Evolutionary conservation across 2,329 filamentous ascomycete genomes (phyloP), one percentile per base, ranked within the genome.

Genomic region (Ceratocystis papillata): DNA sequence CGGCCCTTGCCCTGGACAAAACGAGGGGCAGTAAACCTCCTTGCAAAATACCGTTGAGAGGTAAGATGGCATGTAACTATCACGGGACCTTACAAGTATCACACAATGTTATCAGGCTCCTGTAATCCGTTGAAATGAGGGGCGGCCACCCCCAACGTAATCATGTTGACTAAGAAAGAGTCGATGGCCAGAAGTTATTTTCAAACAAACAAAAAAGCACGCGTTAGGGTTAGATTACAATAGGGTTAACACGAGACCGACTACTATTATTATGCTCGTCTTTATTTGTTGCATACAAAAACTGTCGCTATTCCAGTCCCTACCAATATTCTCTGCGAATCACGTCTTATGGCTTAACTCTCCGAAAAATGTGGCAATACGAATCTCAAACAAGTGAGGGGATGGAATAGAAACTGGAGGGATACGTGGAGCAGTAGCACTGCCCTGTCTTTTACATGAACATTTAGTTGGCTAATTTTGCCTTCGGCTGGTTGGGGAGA

Each of bases 381-480:
- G 55, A 59, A 30, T 37, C 55, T 59, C 55, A 59, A 59, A 59
- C 55, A 59, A 41, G 17, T n/a, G 55, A 59, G 55, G 55, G 28
- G 7, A 59, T 28, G 15, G 28, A 6, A n/a, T n/a, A 28, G 6
- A 30, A 37, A 28, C 5, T 0, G 6, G 20, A 28, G 22, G 28
- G 55, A 20, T 7, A 55, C 46, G n/a, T n/a, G 25, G 20, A 25
- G 22, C 12, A 57, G 22, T 12, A 57, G 53, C 28, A 33, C 12
- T 59, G 25, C 28, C 28, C 55, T 59, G 17, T 59, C 6, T 37
- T 28, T 7, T 22, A 30, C 28, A 59, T 59, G 7, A 59, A 59
- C 30, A 41, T 2, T 59, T 17, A 59, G 17, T 8, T 33, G 15
- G 28, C 17, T 10, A 17, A 37, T 17, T n/a, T 33, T 30, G 22